Percentiles rank a stretch among this genome's conserved stretches.
Conservation (phyloP, 2,329 filamentous ascomycete genomes). For the Celoporthe dispersa region DNA sequence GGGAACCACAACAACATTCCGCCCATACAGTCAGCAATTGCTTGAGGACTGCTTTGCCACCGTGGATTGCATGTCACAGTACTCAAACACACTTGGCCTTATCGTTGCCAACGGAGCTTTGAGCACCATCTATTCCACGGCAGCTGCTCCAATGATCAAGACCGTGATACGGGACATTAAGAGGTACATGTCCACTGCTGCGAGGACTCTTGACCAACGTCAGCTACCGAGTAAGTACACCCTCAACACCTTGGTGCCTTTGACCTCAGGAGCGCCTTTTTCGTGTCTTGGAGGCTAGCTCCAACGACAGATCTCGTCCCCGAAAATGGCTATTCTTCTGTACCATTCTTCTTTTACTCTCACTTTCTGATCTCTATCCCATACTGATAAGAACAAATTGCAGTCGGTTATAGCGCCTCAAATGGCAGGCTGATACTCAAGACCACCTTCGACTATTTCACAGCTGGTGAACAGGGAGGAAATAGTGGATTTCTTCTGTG, state of each 20-base stretch:
- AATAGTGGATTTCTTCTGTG: constrained; percentile 30
- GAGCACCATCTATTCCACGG: constrained; percentile 21
- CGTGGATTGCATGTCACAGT: constrained; percentile 35
- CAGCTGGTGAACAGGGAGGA: constrained; percentile 26
- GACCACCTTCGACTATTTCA: constrained; percentile 28
- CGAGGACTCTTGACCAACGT: constrained; percentile 20
- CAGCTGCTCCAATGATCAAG: constrained; percentile 32
- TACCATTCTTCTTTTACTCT: neutral
- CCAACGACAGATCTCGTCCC: neutral
- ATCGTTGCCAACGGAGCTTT: constrained; percentile 33
- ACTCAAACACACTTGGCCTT: constrained; percentile 38
- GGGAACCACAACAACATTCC: constrained; percentile 26
- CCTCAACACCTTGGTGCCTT: neutral
- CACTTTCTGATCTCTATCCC: neutral
- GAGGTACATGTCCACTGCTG: constrained; percentile 34
- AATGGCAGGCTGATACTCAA: constrained; percentile 23
- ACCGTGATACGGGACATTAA: constrained; percentile 37
- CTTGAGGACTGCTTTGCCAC: constrained; percentile 33
- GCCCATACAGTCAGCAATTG: constrained; percentile 31
- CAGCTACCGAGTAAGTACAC: constrained; percentile 19
- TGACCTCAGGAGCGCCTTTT: neutral
- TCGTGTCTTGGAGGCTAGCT: neutral
- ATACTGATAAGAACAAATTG: neutral
- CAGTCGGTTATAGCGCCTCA: constrained; percentile 28
- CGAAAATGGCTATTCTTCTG: neutral